Base-by-base conservation (phyloP, 495 filamentous ascomycete genomes). In the Polyplosphaeria fusca region DNA sequence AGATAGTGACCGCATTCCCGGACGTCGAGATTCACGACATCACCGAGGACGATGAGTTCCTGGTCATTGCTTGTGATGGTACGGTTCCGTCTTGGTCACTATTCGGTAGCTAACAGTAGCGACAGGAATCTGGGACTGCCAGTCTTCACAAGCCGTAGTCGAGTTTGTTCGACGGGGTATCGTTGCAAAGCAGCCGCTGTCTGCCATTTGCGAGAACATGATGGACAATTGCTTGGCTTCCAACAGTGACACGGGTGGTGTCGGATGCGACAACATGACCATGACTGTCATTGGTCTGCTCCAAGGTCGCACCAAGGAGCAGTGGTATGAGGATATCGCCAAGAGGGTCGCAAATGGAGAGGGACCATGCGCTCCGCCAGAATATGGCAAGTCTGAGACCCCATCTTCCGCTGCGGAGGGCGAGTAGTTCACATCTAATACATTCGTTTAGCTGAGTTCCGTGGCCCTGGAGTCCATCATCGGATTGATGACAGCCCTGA, bases 211-310 rank as follows among this genome's bases (percentile, higher is more conserved):
- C 73, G 93, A 98, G 77, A 98, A 98, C 76, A 94, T 98, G 90
- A 98, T 98, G 93, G 91, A 97, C 76, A 98, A 97, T 74, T 98
- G 93, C 70, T 80, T 97, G 50, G 88, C 93, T 25, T 91, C 90
- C 47, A 96, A 93, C 78, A 93, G 91, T 64, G 94, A 98, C 73
- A 97, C 93, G 38, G 93, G 93, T 27, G 93, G 93, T 40, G 93
- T 98, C 44, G 93, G 93, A 58, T 98, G 93, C 74, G 93, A 98
- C 74, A 98, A 98, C 77, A 98, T 98, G 93, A 98, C 93, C 61
- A 96, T 97, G 87, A 79, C 85, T 64, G 76, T 98, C 61, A 77
- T 98, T 68, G 93, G 86, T 59, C 82, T 98, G 66, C 82, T 98
- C 50, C 82, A 85, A 61, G 93, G 92, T 69, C 86, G 85, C 78